phyloP scores from a whole-genome alignment of 2,329 filamentous ascomycete genomes.

The Corinectria fuckeliana region DNA sequence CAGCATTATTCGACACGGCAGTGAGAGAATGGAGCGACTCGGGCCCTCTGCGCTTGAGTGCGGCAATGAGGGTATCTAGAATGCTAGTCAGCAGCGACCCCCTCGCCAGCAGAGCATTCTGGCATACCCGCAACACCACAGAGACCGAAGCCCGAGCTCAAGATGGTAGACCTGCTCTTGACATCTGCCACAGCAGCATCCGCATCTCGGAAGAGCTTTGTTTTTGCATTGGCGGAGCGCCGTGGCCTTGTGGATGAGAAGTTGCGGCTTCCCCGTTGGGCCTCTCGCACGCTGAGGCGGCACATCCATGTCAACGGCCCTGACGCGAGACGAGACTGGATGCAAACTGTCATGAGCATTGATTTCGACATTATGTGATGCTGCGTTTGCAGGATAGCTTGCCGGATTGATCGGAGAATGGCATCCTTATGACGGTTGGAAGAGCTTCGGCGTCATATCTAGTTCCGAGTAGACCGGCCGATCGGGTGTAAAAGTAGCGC shows the following conservation, averaged over 20 bases:
- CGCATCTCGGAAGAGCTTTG: conserved; percentile 61
- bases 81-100: background rate
- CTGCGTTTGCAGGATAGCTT: background rate
- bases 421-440: conserved; percentile 3
- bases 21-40: conserved; percentile 72
- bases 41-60: conserved; percentile 65
- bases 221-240: conserved; percentile 32
- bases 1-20: conserved; percentile 83
- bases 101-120: background rate
- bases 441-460: conserved; percentile 6
- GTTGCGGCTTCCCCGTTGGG: conserved; percentile 9
- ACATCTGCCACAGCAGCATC: conserved; percentile 75
- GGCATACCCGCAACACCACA: conserved; percentile 72
- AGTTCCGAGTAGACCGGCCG: background rate
- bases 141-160: conserved; percentile 83
- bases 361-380: conserved; percentile 9
- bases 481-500: conserved; percentile 10
- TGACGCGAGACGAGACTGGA: conserved; percentile 7
- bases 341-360: conserved; percentile 11
- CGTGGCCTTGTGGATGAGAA: conserved; percentile 29
- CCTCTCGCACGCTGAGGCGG: conserved; percentile 27
- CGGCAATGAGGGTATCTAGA: conserved; percentile 73
- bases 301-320: conserved; percentile 30
- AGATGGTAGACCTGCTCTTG: conserved; percentile 71
- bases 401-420: background rate